phyloP scores from a whole-genome alignment of 108 stramenopile species.

The Discostella stelligeroides region DNA sequence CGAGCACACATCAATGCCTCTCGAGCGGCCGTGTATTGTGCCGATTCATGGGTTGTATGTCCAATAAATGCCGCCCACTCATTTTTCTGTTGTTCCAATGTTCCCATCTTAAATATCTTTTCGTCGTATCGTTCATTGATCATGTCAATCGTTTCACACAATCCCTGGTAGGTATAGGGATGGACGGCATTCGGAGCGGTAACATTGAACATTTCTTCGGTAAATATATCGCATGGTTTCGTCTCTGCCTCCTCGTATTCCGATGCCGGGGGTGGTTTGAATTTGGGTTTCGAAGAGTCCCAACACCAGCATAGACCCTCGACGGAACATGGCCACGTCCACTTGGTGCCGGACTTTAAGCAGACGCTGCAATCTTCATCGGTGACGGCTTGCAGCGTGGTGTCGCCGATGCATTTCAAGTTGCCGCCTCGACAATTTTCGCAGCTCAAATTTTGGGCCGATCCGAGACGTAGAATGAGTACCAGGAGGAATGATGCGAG shows the following conservation, averaged over 20 bases:
- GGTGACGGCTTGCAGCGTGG: constrained; percentile 29
- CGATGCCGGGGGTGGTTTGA: constrained; percentile 33
- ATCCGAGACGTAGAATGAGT: no score
- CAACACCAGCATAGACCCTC: constrained; percentile 50
- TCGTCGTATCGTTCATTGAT: constrained; percentile 44
- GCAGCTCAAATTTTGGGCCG: constrained; percentile 26
- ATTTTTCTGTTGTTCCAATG: constrained; percentile 26
- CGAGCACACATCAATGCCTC: constrained; percentile 38
- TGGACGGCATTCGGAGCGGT: constrained; percentile 44
- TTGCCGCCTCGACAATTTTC: constrained; percentile 32
- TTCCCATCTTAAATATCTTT: constrained; percentile 47
- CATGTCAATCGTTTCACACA: constrained; percentile 40
- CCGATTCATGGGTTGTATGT: constrained; percentile 51
- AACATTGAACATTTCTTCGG: constrained; percentile 36
- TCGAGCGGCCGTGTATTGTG: constrained; percentile 41
- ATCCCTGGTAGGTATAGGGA: constrained; percentile 45
- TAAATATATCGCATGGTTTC: constrained; percentile 48
- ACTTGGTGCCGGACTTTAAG: constrained; percentile 31
- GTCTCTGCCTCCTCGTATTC: constrained; percentile 22
- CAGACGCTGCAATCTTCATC: constrained; percentile 40
- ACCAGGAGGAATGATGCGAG: background rate
- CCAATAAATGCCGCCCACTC: constrained; percentile 53
- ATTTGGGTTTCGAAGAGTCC: constrained; percentile 41
- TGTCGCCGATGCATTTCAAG: constrained; percentile 41
- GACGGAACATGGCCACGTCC: constrained; percentile 45